Evolutionary conservation across 2,329 filamentous ascomycete species (phyloP), one percentile per base, ranked within the genome.

Genomic region (Trichoderma gracile): DNA sequence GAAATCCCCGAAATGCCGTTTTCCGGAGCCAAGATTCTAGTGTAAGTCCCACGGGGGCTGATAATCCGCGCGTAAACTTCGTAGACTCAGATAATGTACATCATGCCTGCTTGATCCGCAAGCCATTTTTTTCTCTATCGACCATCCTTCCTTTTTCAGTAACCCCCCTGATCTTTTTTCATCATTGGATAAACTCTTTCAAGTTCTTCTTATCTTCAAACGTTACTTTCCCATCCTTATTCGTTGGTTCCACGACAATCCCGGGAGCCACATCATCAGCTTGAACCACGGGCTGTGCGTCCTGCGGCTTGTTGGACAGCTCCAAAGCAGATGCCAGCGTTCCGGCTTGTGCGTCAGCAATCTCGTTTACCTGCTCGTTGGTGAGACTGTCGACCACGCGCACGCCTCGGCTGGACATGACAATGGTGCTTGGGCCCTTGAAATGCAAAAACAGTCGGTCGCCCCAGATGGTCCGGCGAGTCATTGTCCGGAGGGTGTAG

Each of bases 371-470:
- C 69, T 99, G 89, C 56, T 88, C 85, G 30, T 84, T 82, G 5
- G 89, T 91, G 68, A 99, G 80, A 3, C 91, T 85, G 68, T 99
- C 94, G 60, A 86, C 87, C 49, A 96, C 79, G 17, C 90, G 84
- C 23, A 91, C 86, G 15, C 89, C 93, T n/a, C 94, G 87, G 59
- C 92, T 96, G 68, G 96, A 96, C 71, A 99, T 81, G 49, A 98
- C 82, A 55, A 99, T 85, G 2, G 91, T 97, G 6, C 86, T 86
- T 2, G 95, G 95, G 0, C 95, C 95, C 64, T 89, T 85, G 74
- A 99, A 97, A 73, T 91, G 90, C 38, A 99, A 80, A 77, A 98
- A 98, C 27, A 98, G 81, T 78, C 94, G 81, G 74, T 99, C 95
- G 23, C 95, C 95, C 92, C 93, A 98, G 64, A 99, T 90, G 1